Base-by-base conservation (phyloP, 345 rosid genomes). In the Melaleuca quinquenervia region DNA sequence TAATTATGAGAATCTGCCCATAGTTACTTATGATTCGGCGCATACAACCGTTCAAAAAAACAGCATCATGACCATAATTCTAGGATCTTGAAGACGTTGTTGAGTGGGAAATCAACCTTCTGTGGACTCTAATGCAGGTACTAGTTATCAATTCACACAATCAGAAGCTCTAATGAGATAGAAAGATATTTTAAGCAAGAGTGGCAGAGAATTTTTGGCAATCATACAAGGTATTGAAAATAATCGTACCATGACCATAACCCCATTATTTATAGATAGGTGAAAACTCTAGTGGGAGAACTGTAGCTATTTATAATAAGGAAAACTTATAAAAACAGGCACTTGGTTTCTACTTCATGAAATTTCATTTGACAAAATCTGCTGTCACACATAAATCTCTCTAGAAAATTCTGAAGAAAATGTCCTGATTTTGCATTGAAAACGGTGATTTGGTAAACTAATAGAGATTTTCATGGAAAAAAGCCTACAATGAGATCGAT, bases 1-100 rank as follows among this genome's bases (percentile, higher is more conserved):
- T 88, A 91, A 82, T 76, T 91, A 80, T 93, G 93, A 83, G 85
- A 89, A 85, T 94, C 98, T 96, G 90, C 89, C 86, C 84, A 87
- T 53, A 41, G 41, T 4, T 41, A 52, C 27, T 82, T 51, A 82
- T 41, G 78, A 44, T 64, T n/a, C 16, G 36, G 36, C 20, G 16
- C 64, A 13, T n/a, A 56, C n/a, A 56, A 56, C 24, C 64, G 11
- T n/a, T 18, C 7, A 56, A 56, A 56, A 56, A 56, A n/a, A 56
- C 64, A 56, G n/a, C n/a, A 15, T 58, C 21, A 27, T 41, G 41
- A 41, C 4, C 41, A 58, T 58, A 27, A 27, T 58, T 58, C 70
- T 58, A 21, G 27, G 27, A n/a, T 64, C 26, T 64, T 44, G 41
- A 4, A 41, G 41, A 41, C 41, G 41, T 41, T 41, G 41, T 41